Percentiles rank a stretch among this genome's conserved stretches.
Conservation (phyloP, 192 early-diverging fungal genomes). For the Coemansia sp. region DNA sequence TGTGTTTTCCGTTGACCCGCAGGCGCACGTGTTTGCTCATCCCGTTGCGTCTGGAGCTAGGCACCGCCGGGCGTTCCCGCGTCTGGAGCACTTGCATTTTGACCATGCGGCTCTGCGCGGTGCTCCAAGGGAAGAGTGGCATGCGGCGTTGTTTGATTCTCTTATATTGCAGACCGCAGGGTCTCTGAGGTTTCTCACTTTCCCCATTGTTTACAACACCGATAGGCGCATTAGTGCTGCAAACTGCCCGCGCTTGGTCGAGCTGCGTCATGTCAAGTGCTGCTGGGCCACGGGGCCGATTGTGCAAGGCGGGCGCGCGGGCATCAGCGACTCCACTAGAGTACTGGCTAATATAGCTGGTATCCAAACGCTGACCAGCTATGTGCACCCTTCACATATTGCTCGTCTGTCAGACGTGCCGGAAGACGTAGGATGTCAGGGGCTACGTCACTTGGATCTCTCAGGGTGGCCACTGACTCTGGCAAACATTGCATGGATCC, state of each 20-base stretch:
- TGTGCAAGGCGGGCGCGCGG: conserved; percentile 7
- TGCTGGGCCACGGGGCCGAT: conserved; percentile 47
- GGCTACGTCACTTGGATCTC: conserved; percentile 22
- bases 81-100: conserved; percentile 37
- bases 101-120: conserved; percentile 32
- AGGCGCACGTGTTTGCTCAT: conserved; percentile 21
- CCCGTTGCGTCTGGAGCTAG: background rate
- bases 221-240: conserved; percentile 18
- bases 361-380: conserved; percentile 29
- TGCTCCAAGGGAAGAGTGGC: conserved; percentile 44
- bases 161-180: conserved; percentile 26
- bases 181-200: conserved; percentile 27
- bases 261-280: conserved; percentile 47
- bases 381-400: conserved; percentile 48
- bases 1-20: conserved; percentile 29
- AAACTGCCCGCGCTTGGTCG: conserved; percentile 37
- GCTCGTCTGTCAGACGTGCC: conserved; percentile 30
- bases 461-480: conserved; percentile 48
- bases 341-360: conserved; percentile 31
- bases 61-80: conserved; percentile 22
- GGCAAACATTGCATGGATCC: conserved; percentile 24
- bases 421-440: conserved; percentile 9
- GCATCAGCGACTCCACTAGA: conserved; percentile 43
- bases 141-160: conserved; percentile 41
- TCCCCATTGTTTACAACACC: conserved; percentile 52